Evolutionary conservation across 1,284 basidiomycete species (phyloP), one percentile per base, ranked within the genome.

Genomic region (Calocybe gambosa): DNA sequence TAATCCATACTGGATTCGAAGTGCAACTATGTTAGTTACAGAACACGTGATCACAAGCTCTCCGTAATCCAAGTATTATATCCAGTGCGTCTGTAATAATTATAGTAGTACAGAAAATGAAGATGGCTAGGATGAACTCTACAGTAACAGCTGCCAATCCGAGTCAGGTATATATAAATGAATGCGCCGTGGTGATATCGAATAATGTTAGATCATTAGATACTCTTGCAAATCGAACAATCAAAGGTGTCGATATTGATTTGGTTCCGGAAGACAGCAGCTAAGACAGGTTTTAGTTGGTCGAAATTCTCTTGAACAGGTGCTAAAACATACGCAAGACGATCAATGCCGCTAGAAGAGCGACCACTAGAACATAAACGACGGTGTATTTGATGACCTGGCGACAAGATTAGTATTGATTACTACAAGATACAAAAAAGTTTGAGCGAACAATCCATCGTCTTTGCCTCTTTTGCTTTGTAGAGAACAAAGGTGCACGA

Each of bases 401-500:
- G 10, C 36, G 35, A 36, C 56, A 10, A 29, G 58, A 50, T 37
- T 10, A 50, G 39, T 35, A 13, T 48, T n/a, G n/a, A n/a, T n/a
- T 23, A 49, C 16, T 6, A 25, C 19, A 26, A 26, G n/a, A 25
- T 31, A 40, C 42, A 18, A 43, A 21, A 13, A 38, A 39, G 21
- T 2, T 39, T 16, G 29, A 10, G 72, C 80, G 56, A 57, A 92
- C 91, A 63, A 94, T 94, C 84, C 89, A 92, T 57, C 93, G 73
- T 54, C 93, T 78, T 63, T 92, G 89, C 56, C 87, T 78, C 71
- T 92, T 91, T 68, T 93, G 91, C 67, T 93, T 92, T 44, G 86
- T 90, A 13, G 91, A 93, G 75, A 95, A 99, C 53, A 99, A 78
- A 18, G 95, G 95, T 12, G 93, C 80, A 42, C 93, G 87, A 56